These are phyloP conservation scores for Pleurozium schreberi DNA, from an alignment of 225 moss, liverwort and hornwort genomes.

Conservation along the genomic window DNA sequence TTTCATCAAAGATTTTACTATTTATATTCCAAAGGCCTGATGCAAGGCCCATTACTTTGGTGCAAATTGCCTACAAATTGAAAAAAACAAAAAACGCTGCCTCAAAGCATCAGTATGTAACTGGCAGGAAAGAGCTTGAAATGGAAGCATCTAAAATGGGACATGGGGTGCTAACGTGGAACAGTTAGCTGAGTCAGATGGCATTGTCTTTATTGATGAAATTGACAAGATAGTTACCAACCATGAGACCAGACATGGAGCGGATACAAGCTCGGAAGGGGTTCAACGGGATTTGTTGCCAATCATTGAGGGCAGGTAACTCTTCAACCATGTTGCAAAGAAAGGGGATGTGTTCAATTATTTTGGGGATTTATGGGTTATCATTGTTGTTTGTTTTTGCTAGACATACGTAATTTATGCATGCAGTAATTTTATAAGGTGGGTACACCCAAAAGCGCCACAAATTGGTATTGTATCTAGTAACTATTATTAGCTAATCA, in stretches of 20 bases:
- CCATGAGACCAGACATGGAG: conserved; percentile 75
- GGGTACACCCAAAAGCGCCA: too few species aligned
- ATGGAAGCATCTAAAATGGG: not conserved
- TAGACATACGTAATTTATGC: not conserved
- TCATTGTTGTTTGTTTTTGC: not conserved
- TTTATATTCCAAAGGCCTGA: too few species aligned
- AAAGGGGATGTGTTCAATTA: not conserved
- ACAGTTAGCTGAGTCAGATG: conserved; percentile 78
- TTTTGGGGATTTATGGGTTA: not conserved
- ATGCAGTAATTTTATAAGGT: not conserved
- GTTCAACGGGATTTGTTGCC: conserved; percentile 80
- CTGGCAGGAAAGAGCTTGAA: not conserved
- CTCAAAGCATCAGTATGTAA: not conserved
- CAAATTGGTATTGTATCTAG: too few species aligned
- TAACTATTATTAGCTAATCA: too few species aligned
- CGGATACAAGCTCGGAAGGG: conserved; percentile 82
- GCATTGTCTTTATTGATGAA: conserved; percentile 89
- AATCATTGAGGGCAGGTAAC: conserved; percentile 83
- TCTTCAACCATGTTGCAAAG: not conserved
- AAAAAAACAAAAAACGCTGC: too few species aligned
- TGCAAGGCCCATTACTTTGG: too few species aligned
- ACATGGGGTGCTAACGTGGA: not conserved
- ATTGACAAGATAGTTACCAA: conserved; percentile 91
- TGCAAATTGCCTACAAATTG: too few species aligned
- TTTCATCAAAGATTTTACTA: too few species aligned